Base-by-base conservation (phyloP, 2,329 filamentous ascomycete genomes). In the Anthostomella pinea region DNA sequence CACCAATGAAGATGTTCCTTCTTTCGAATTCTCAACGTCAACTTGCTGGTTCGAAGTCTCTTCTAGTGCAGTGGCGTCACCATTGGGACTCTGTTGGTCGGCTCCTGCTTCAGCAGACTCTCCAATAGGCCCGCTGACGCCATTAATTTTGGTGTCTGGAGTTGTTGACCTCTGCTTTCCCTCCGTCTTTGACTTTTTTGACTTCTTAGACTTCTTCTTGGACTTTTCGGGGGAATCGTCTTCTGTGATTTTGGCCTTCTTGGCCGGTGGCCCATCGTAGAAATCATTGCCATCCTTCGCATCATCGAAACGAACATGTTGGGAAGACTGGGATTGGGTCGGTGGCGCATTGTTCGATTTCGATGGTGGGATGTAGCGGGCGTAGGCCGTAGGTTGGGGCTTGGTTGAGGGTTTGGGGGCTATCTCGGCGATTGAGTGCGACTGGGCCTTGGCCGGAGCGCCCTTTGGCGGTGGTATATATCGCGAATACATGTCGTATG, bases 91-190 rank as follows among this genome's bases (percentile, higher is more conserved):
- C 29, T 43, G 24, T 8, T 33, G 20, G 16, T 16, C 16, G 6
- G 16, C 5, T 14, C 19, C 30, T 17, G 17, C 26, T 14, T 21
- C 7, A 3, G 17, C 11, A 8, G 30, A 13, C 4, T 52, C 53
- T 4, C 63, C 58, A 13, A 48, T 43, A 1, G 20, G 24, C 14
- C 42, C 23, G 13, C 25, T 21, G 11, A 19, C 16, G 30, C 13
- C 22, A 24, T 31, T 19, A 13, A 4, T 11, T 10, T 9, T 13
- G 6, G 6, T 51, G 13, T 54, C 50, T n/a, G 42, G 36, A 28
- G 47, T 58, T 35, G 58, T 56, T 49, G 63, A 58, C 51, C 63
- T 60, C 54, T 63, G 48, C 19, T 56, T 64, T n/a, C n/a, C n/a
- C n/a, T n/a, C n/a, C n/a, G n/a, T n/a, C n/a, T n/a, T n/a, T n/a